Base-by-base conservation (phyloP, 371 early-diverging fungal species). In the Chytridiales sp. region DNA sequence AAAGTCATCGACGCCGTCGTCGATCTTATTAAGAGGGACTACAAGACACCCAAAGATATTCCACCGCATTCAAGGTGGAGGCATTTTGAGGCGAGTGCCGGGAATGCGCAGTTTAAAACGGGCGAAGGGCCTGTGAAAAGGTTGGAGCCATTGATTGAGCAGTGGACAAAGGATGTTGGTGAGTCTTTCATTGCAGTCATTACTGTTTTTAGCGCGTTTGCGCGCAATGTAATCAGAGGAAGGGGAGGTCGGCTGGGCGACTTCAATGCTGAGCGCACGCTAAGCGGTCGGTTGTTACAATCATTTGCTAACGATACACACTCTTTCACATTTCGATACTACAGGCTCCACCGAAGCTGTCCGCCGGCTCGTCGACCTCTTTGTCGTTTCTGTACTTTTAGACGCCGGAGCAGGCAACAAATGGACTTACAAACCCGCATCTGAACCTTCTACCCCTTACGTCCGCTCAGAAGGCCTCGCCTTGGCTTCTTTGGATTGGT, bases 341-440 rank as follows among this genome's bases (percentile, higher is more conserved):
- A n/a, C n/a, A n/a, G n/a, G n/a, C 34, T 31, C n/a, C n/a, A n/a
- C n/a, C 3, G 74, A 74, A 48, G 13, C 15, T 19, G 59, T 66
- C 4, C 64, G 78, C 3, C 44, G 92, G 13, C 59, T 90, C 5
- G 69, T 94, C 8, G 96, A 95, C 67, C 70, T 94, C 49, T 88
- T 91, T 42, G 83, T 93, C 34, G 90, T 94, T 0, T 91, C 92
- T 1, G 96, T 95, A 4, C 77, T 95, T 24, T 75, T 95, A 8
- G 96, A 95, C 68, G 96, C 96, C 8, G 96, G 96, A 0, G 96
- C 96, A 0, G 96, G 96, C 3, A 80, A 80, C 61, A 51, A 62
- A 6, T 95, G 95, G 95, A 74, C 66, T 22, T 94, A 85, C 72
- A 67, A 67, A 40, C 85, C 39, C 17, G 19, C 52, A 8, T 13